Percentiles rank a stretch among this genome's conserved stretches.
These are phyloP conservation scores for Galium porrigens DNA, from an alignment of 305 asterid species.

Conservation along the genomic window DNA sequence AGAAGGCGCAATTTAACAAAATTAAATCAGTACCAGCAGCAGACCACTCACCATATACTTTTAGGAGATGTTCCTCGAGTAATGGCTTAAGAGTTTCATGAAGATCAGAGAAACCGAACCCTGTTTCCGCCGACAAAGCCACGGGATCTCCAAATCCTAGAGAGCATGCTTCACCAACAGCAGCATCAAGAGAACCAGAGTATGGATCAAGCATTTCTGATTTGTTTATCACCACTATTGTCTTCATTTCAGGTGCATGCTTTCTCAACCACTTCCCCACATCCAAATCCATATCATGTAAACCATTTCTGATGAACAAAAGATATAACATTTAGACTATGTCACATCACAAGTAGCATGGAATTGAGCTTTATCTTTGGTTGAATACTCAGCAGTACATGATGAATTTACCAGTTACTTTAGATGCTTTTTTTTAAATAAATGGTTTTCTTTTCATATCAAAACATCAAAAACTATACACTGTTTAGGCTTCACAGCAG, in stretches of 20 bases:
- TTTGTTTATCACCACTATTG: conserved; percentile 75
- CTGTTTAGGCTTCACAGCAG: no score
- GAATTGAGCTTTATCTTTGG: not conserved
- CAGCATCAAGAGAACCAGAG: conserved; percentile 64
- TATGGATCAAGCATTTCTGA: conserved; percentile 73
- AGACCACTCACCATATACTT: conserved; percentile 30
- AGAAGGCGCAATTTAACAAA: conserved; percentile 12
- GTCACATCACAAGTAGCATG: not conserved
- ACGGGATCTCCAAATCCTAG: conserved; percentile 90
- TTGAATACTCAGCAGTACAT: not conserved
- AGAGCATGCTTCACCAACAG: conserved; percentile 69
- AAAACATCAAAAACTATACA: no score
- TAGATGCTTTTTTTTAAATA: not conserved
- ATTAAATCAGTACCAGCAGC: conserved; percentile 1
- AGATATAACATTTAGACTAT: conserved; percentile 12
- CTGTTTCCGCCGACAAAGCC: conserved; percentile 90
- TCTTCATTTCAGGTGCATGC: conserved; percentile 63
- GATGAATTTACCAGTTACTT: not conserved
- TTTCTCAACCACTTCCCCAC: conserved; percentile 94
- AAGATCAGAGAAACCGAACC: conserved; percentile 67
- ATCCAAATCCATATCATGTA: conserved; percentile 81
- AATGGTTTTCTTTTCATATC: no score
- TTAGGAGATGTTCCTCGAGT: conserved; percentile 53
- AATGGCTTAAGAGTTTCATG: conserved; percentile 51
- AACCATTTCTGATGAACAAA: conserved; percentile 53